Percentiles rank a stretch among this genome's conserved stretches.
Conservation (phyloP, 1,284 basidiomycete species). For the Puccinia horiana region DNA sequence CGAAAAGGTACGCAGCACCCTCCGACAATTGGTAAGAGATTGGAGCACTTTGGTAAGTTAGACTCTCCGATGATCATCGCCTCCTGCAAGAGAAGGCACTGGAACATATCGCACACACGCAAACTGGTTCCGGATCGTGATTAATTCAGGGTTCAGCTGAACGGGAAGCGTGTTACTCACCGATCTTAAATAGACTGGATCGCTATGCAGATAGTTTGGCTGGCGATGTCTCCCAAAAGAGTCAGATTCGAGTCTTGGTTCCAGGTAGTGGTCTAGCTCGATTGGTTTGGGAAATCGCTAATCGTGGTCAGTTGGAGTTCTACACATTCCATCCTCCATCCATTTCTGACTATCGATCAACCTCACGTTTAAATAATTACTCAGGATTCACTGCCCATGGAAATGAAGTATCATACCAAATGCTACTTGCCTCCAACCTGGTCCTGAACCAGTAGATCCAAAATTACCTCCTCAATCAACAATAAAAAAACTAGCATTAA, state of each 20-base stretch:
- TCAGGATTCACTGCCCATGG: conserved; percentile 81
- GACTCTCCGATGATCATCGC: neutral
- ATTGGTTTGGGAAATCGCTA: conserved; percentile 80
- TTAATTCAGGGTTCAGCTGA: conserved; percentile 70
- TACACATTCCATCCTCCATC: neutral
- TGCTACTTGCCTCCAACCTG: conserved; percentile 80
- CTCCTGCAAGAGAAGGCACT: too few species aligned
- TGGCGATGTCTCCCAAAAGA: conserved; percentile 63
- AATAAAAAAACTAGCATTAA: conserved; percentile 50
- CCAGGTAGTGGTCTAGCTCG: conserved; percentile 84
- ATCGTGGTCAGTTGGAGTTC: conserved; percentile 65
- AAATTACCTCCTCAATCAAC: too few species aligned
- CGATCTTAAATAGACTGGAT: conserved; percentile 74
- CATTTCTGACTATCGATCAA: neutral
- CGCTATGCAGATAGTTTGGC: conserved; percentile 67
- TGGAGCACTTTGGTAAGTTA: conserved; percentile 79
- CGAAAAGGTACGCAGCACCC: conserved; percentile 66
- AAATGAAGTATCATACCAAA: conserved; percentile 91
- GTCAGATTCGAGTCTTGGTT: conserved; percentile 72
- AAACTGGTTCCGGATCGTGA: conserved; percentile 10
- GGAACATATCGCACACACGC: too few species aligned
- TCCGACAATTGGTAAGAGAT: conserved; percentile 86
- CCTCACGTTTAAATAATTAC: neutral
- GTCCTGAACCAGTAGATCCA: conserved; percentile 71
- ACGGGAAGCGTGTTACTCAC: conserved; percentile 73